Base-by-base conservation (phyloP, 2,329 filamentous ascomycete genomes). In the Chlorencoelia australis region DNA sequence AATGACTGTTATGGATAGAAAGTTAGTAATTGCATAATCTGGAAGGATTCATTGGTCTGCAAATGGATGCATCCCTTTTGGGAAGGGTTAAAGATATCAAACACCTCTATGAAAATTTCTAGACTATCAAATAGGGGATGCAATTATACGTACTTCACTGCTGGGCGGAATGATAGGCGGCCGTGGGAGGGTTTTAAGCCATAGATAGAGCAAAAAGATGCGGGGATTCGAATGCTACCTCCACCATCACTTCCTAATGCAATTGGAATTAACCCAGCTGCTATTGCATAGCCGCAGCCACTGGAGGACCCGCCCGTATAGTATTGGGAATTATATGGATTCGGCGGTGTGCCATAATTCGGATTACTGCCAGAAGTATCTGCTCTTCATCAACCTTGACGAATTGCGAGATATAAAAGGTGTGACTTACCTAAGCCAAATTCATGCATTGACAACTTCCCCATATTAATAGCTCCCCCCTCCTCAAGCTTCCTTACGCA, bases 381-480 rank as follows among this genome's bases (percentile, higher is more conserved):
- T 1, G 73, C 78, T n/a, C n/a, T n/a, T n/a, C n/a, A n/a, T n/a
- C n/a, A n/a, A n/a, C n/a, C n/a, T n/a, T n/a, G n/a, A n/a, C n/a
- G n/a, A n/a, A n/a, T n/a, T n/a, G n/a, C n/a, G n/a, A n/a, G n/a
- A n/a, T n/a, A n/a, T n/a, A n/a, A n/a, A n/a, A n/a, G n/a, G n/a
- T n/a, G n/a, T n/a, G n/a, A n/a, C n/a, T n/a, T n/a, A n/a, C n/a
- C n/a, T n/a, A n/a, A n/a, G 3, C 73, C 74, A 4, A 79, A 61
- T 52, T 79, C 73, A 49, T 79, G 75, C 36, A 79, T 62, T 46
- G 70, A 71, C 9, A 63, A 63, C 49, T 77, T 78, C 19, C 73
- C 73, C 28, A 77, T 60, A 39, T 71, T 67, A 3, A 77, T 50
- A 1, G 64, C 73, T 5, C 73, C 73, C 10, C 67, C 64, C 4